Evolutionary conservation across 495 filamentous ascomycete species (phyloP), one percentile per base, ranked within the genome.

Genomic region (Amniculicola lignicola): DNA sequence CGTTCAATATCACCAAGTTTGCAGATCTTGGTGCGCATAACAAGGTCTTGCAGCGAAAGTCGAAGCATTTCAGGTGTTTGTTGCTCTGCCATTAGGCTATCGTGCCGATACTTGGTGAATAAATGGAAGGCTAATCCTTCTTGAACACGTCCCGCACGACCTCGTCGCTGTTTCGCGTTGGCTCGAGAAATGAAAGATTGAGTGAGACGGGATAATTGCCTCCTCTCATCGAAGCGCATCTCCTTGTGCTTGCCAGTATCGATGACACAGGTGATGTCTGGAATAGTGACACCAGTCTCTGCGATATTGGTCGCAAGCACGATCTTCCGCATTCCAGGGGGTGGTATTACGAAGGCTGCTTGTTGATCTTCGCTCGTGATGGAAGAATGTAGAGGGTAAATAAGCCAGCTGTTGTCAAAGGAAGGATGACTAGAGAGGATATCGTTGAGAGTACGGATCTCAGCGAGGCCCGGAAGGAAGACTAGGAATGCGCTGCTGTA

Each of bases 321-420:
- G 54, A 96, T 93, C 72, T 96, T 97, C 50, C 90, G 78, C 35
- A 81, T 77, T 5, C 89, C 92, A 14, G 77, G 76, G 0, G 89
- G 90, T 7, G 93, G 92, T 2, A 95, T 73, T 1, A 85, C 73
- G 66, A 98, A 96, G 1, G 91, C 93, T 38, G 83, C 82, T 69
- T 96, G 91, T 72, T 96, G 93, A 21, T 96, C 91, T 62, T 96
- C 93, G 48, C 84, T 95, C n/a, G 92, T 86, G 64, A 98, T 94
- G 1, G 86, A 89, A 1, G 92, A 96, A 69, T 98, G 93, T 31
- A 96, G 77, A 2, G 88, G 84, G 69, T 94, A 87, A 12, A 96
- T 76, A 41, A 86, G 79, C 90, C 90, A 96, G 44, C 70, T 71
- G 16, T 70, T 67, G 15, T 81, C 76, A 69, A 96, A 94, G 2